Evolutionary conservation across 345 rosid species (phyloP).

Genomic region (Trapa bicornis): DNA sequence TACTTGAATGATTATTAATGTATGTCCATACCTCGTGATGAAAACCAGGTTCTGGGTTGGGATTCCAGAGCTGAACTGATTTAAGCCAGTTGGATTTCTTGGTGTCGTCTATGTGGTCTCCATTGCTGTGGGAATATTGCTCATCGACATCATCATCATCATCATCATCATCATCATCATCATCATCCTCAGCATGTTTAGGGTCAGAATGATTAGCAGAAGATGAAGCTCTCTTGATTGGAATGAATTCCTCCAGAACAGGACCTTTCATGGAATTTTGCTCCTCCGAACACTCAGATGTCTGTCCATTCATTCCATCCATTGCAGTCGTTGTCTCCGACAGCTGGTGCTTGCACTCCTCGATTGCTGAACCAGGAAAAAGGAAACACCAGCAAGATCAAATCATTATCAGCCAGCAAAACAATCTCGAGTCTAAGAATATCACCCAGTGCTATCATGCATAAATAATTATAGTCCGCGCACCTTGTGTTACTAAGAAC

Average conservation of each 20-base stretch:
- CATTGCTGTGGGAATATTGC: neutral
- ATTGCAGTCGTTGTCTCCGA: neutral
- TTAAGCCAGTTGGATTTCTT: slow-evolving; percentile 18
- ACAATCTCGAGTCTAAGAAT: neutral
- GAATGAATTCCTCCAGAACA: slow-evolving; percentile 11
- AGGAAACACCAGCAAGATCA: neutral
- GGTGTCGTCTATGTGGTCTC: neutral
- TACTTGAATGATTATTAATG: too few species aligned
- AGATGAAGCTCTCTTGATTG: slow-evolving; percentile 7
- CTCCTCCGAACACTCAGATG: slow-evolving; percentile 12
- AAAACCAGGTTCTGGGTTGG: slow-evolving; percentile 9
- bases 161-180: slow-evolving; percentile 3
- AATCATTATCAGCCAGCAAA: neutral
- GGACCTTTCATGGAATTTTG: slow-evolving; percentile 9
- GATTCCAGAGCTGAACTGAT: slow-evolving; percentile 19
- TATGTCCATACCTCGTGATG: slow-evolving; percentile 1
- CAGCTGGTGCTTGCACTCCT: slow-evolving; percentile 12
- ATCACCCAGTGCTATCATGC: neutral
- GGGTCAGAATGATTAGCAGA: neutral
- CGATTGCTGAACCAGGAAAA: slow-evolving; percentile 10
- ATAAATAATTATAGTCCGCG: neutral
- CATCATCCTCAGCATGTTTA: neutral
- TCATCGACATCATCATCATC: slow-evolving; percentile 8
- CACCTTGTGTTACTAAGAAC: slow-evolving; percentile 16
- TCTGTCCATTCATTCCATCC: neutral